These are phyloP conservation scores for Cyphellophora europaea DNA, from an alignment of 2,329 filamentous ascomycete species.

Conservation along the genomic window DNA sequence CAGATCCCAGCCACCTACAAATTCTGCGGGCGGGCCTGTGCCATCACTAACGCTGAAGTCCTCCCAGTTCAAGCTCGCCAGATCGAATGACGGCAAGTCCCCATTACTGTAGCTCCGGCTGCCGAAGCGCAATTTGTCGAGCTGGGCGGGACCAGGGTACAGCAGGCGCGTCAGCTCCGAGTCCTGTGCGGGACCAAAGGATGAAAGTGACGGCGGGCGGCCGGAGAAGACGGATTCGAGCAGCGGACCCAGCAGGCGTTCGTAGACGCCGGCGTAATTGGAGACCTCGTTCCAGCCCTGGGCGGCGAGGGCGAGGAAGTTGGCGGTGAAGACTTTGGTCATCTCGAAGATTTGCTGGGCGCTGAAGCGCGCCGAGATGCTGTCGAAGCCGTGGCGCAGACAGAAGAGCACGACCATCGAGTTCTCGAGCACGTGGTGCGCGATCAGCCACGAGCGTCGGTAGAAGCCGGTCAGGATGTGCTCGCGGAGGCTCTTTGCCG, in stretches of 20 bases:
- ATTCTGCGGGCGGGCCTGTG: conserved; percentile 11
- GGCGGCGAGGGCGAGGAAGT: conserved; percentile 22
- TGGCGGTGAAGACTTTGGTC: conserved; percentile 24
- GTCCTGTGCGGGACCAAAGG: conserved; percentile 19
- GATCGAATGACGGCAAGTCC: conserved; percentile 24
- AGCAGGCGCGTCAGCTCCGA: conserved; percentile 18
- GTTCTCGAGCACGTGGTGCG: conserved; percentile 20
- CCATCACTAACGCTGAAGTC: conserved; percentile 19
- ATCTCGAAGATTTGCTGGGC: conserved; percentile 24
- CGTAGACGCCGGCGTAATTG: conserved; percentile 21
- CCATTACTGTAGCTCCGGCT: conserved; percentile 25
- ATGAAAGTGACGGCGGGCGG: conserved; percentile 15
- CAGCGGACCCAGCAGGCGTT: conserved; percentile 22
- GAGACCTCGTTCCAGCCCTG: conserved; percentile 25
- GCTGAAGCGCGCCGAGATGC: conserved; percentile 20
- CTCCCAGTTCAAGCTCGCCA: conserved; percentile 18
- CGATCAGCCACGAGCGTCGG: conserved; percentile 19
- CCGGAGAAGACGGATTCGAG: conserved; percentile 23
- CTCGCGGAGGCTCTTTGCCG: conserved; percentile 17
- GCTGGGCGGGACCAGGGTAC: conserved; percentile 19
- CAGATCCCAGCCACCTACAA: conserved; percentile 17
- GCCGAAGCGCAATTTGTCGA: conserved; percentile 20
- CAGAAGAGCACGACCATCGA: conserved; percentile 24
- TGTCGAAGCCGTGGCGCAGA: conserved; percentile 22
- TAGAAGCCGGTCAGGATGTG: conserved; percentile 21